Percentiles rank a stretch among this genome's conserved stretches.
Evolutionary conservation across 306 rosid genomes (phyloP).

Genomic region (Morella rubra): DNA sequence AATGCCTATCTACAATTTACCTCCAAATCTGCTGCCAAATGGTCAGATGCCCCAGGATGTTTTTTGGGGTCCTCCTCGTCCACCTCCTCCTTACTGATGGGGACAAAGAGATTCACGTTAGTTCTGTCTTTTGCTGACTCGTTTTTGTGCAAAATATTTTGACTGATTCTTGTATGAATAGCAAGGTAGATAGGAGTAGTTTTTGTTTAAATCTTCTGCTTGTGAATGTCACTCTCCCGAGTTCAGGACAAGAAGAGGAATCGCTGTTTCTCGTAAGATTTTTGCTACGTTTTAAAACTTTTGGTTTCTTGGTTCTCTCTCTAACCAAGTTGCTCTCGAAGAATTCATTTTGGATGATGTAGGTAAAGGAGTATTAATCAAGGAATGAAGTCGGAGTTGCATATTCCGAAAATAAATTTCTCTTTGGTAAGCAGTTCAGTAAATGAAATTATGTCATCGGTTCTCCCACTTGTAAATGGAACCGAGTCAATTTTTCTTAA

Average conservation of each 20-base stretch:
- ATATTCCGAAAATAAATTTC: background rate
- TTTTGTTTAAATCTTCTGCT: conserved; percentile 31
- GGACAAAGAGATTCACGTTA: background rate
- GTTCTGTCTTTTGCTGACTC: conserved; percentile 13
- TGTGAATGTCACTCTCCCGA: conserved; percentile 6
- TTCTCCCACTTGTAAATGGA: background rate
- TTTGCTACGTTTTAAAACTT: background rate
- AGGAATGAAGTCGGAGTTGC: conserved; percentile 1
- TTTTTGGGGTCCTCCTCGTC: conserved; percentile 72
- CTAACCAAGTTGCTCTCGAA: conserved; percentile 8
- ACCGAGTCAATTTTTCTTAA: too few species aligned
- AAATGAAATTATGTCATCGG: background rate
- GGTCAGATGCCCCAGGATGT: conserved; percentile 69
- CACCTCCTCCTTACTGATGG: conserved; percentile 65
- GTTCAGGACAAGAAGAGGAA: background rate
- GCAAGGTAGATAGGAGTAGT: conserved; percentile 29
- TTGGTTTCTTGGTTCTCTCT: background rate
- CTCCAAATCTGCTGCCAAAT: conserved; percentile 64
- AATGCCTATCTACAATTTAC: conserved; percentile 54
- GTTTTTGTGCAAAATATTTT: conserved; percentile 22
- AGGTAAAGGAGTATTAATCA: background rate
- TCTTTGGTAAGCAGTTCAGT: background rate
- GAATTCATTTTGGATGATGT: background rate
- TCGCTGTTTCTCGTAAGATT: background rate
- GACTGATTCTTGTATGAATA: conserved; percentile 42